These are phyloP conservation scores for Microascus cirrosus DNA, from an alignment of 2,329 filamentous ascomycete genomes.

Conservation along the genomic window DNA sequence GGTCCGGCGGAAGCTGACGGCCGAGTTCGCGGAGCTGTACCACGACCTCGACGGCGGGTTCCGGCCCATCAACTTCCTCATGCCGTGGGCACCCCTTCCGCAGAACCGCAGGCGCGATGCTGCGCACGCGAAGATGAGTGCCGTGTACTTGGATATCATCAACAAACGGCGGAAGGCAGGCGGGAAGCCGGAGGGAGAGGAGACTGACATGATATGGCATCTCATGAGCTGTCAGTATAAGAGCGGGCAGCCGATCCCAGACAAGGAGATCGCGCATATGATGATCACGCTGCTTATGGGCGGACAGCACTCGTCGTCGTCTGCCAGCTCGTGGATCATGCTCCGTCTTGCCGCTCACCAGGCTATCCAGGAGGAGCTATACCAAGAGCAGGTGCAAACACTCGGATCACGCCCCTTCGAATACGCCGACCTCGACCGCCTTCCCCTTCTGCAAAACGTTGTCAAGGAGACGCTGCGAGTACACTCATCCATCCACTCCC, in stretches of 20 bases:
- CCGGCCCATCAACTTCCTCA: conserved; percentile 69
- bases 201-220: conserved; percentile 67
- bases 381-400: conserved; percentile 50
- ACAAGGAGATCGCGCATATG: conserved; percentile 71
- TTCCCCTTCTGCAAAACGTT: conserved; percentile 51
- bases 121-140: conserved; percentile 59
- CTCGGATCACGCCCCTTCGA: conserved; percentile 43
- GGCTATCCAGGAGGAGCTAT: conserved; percentile 58
- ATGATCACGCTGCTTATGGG: conserved; percentile 84
- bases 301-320: conserved; percentile 70
- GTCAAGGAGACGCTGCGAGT: conserved; percentile 64
- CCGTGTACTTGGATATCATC: conserved; percentile 63
- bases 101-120: conserved; percentile 62
- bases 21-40: conserved; percentile 63
- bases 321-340: conserved; percentile 68
- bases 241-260: conserved; percentile 55
- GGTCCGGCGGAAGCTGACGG: conserved; percentile 60
- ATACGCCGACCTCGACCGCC: conserved; percentile 46
- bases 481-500: conserved; percentile 61
- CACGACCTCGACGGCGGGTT: conserved; percentile 76
- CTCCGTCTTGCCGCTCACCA: conserved; percentile 61
- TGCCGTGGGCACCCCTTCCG: conserved; percentile 68
- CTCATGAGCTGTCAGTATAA: conserved; percentile 70
- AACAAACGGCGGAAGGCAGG: conserved; percentile 42
- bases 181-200: conserved; percentile 30